Evolutionary conservation across 768 basidiomycete genomes (phyloP).

Genomic region (Tubosaeta sp.): DNA sequence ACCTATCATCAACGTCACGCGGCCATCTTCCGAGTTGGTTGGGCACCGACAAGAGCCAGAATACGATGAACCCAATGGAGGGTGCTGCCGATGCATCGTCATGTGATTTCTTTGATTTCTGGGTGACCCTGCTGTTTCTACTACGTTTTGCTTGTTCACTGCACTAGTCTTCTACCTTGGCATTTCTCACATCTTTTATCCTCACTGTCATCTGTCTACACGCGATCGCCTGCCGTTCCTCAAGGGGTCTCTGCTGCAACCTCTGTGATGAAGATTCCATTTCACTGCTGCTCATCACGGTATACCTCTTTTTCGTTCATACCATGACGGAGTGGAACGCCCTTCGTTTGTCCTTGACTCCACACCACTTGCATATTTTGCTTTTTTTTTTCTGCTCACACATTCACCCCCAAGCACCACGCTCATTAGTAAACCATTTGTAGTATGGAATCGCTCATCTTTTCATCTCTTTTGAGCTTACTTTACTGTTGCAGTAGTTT

Average conservation of each 20-base stretch:
- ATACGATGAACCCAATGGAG: slow-evolving; percentile 46
- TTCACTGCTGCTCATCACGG: slow-evolving; percentile 13
- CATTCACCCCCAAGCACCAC: slow-evolving; percentile 10
- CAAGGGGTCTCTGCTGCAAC: slow-evolving; percentile 1
- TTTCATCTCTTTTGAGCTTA: slow-evolving; percentile 14
- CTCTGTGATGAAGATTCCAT: slow-evolving; percentile 13
- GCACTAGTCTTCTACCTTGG: slow-evolving; percentile 9
- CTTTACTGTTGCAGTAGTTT: slow-evolving; percentile 22
- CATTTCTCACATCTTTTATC: slow-evolving; percentile 2
- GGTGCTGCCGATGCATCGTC: slow-evolving; percentile 79
- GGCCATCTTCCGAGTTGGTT: slow-evolving; percentile 24
- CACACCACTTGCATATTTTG: slow-evolving; percentile 13
- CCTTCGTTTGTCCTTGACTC: slow-evolving; percentile 12
- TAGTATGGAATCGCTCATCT: slow-evolving; percentile 23
- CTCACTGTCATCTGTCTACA: slow-evolving; percentile 7
- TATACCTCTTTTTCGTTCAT: slow-evolving; percentile 22
- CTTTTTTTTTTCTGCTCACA: slow-evolving; percentile 6
- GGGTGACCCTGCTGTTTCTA: slow-evolving; percentile 21
- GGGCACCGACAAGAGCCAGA: slow-evolving; percentile 28
- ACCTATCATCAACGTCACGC: slow-evolving; percentile 31
- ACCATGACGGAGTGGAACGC: slow-evolving; percentile 21
- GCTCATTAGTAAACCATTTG: slow-evolving; percentile 22
- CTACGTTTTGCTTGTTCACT: slow-evolving; percentile 21
- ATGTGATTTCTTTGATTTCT: slow-evolving; percentile 53
- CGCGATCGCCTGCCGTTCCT: slow-evolving; percentile 10